phyloP scores from a whole-genome alignment of 2,329 filamentous ascomycete genomes.

The Coleophoma eucalyptorum region DNA sequence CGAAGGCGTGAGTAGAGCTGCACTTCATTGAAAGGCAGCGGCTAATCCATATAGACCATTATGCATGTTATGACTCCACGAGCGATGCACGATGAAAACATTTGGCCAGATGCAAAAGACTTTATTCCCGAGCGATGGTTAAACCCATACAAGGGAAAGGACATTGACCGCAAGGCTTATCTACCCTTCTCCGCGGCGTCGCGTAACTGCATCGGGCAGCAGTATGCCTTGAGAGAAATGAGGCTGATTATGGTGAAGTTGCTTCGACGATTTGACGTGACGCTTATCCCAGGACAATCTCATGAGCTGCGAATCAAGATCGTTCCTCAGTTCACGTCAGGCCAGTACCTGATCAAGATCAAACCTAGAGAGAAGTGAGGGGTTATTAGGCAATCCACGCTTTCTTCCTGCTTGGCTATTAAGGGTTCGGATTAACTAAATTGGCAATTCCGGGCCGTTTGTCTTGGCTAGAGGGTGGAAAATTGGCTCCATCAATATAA shows the following conservation, averaged over 20 bases:
- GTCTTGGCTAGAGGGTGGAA: too few species aligned
- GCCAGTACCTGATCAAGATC: constrained; percentile 13
- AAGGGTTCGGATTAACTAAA: neutral
- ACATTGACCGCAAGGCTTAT: constrained; percentile 15
- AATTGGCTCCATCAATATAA: too few species aligned
- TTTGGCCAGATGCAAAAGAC: neutral
- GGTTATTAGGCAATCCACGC: neutral
- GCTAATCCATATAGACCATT: neutral
- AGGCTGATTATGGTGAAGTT: constrained; percentile 14
- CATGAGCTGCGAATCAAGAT: constrained; percentile 15
- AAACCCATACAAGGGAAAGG: constrained; percentile 5
- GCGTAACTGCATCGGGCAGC: constrained; percentile 27
- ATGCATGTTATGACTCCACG: neutral
- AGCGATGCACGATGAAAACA: neutral
- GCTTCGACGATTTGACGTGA: constrained; percentile 13
- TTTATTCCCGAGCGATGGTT: neutral
- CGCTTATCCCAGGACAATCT: constrained; percentile 12
- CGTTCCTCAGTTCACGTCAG: constrained; percentile 15
- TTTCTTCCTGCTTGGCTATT: neutral
- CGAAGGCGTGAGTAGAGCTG: constrained; percentile 3
- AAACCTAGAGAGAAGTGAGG: constrained; percentile 1
- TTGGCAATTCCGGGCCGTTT: too few species aligned
- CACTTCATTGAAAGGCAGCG: too few species aligned
- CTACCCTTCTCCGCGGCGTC: constrained; percentile 24
- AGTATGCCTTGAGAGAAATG: constrained; percentile 24